Percentiles rank a stretch among this genome's conserved stretches.
Evolutionary conservation across 2,329 filamentous ascomycete species (phyloP).

Genomic region (Pseudopyricularia javanii): DNA sequence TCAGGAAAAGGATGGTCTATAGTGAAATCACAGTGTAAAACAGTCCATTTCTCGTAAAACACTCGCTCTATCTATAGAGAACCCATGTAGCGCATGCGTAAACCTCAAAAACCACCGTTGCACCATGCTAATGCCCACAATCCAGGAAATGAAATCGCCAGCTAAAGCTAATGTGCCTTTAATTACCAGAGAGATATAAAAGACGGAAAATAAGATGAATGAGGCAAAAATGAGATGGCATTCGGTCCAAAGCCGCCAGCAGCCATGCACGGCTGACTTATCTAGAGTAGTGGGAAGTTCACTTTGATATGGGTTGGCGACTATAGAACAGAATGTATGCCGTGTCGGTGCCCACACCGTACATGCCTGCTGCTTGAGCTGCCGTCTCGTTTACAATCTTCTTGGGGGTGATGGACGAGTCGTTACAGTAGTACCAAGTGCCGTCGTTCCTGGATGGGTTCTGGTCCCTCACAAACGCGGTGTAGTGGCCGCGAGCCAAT

Average conservation of each 20-base stretch:
- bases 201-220: background rate
- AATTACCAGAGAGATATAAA: background rate
- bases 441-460: slow-evolving; percentile 23
- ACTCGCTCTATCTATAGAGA: background rate
- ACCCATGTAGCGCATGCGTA: background rate
- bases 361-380: slow-evolving; percentile 9
- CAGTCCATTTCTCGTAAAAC: background rate
- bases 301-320: background rate
- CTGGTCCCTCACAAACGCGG: slow-evolving; percentile 52
- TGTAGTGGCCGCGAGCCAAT: slow-evolving; percentile 68
- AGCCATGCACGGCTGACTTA: background rate
- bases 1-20: background rate
- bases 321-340: slow-evolving; percentile 12
- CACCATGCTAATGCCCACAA: background rate
- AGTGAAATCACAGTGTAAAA: background rate
- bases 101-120: background rate
- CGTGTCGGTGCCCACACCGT: slow-evolving; percentile 7
- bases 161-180: background rate
- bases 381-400: slow-evolving; percentile 9
- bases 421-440: slow-evolving; percentile 38
- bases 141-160: background rate
- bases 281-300: background rate
- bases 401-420: slow-evolving; percentile 15
- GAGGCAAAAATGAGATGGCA: background rate
- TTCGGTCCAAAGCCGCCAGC: background rate